Percentiles rank a stretch among this genome's conserved stretches.
Evolutionary conservation across 2,329 filamentous ascomycete species (phyloP).

Genomic region (Aspergillus spinulosporus): DNA sequence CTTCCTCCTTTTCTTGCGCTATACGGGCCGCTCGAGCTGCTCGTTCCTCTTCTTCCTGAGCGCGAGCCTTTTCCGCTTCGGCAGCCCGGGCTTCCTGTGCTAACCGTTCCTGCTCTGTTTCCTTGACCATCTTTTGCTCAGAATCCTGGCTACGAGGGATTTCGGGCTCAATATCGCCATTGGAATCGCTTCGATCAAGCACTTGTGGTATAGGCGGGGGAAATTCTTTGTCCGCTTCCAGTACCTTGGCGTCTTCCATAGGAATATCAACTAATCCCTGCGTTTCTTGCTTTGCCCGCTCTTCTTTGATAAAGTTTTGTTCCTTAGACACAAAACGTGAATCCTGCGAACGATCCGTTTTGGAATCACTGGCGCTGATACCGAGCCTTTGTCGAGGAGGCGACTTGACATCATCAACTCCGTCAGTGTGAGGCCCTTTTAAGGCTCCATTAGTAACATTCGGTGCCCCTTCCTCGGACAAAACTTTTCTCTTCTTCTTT

Average conservation of each 20-base stretch:
- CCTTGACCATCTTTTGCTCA: slow-evolving; percentile 22
- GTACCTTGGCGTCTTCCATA: slow-evolving; percentile 31
- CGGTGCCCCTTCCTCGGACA: slow-evolving; percentile 40
- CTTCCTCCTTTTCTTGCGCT: slow-evolving; percentile 45
- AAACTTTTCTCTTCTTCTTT: slow-evolving; percentile 47
- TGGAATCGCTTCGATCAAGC: not conserved
- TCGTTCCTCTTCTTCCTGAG: slow-evolving; percentile 37
- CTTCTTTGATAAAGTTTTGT: slow-evolving; percentile 32
- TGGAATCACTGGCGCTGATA: slow-evolving; percentile 22
- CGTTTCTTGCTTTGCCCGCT: slow-evolving; percentile 31
- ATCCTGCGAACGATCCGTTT: slow-evolving; percentile 20
- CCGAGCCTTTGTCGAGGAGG: slow-evolving; percentile 21
- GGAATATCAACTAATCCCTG: slow-evolving; percentile 33
- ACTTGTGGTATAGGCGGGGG: slow-evolving; percentile 12
- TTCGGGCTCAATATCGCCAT: slow-evolving; percentile 3
- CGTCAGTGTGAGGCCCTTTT: slow-evolving; percentile 29
- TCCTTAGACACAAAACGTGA: slow-evolving; percentile 22
- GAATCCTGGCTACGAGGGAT: not conserved
- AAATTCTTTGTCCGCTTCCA: slow-evolving; percentile 30
- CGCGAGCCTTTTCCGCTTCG: slow-evolving; percentile 33
- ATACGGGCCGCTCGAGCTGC: slow-evolving; percentile 35
- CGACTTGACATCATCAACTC: slow-evolving; percentile 23
- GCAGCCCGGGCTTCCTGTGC: slow-evolving; percentile 28
- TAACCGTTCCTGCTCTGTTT: slow-evolving; percentile 34
- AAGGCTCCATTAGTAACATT: slow-evolving; percentile 32